A percentile compares a stretch with the other conserved stretches of the same genome.
Conservation (phyloP, 2,329 filamentous ascomycete genomes). For the Colletotrichum sp. region DNA sequence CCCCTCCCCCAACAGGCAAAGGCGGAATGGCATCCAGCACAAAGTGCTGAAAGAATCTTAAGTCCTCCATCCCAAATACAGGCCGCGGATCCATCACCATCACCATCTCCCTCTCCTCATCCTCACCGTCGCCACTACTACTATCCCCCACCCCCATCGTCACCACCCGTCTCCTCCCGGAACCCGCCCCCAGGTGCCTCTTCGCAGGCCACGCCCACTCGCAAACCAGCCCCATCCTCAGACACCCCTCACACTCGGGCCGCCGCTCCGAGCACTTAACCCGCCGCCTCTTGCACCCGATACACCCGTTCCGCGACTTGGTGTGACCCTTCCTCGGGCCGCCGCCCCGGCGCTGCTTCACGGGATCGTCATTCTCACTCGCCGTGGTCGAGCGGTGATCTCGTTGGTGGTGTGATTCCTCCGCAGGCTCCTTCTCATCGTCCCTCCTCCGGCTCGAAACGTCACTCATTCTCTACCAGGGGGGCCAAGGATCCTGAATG, state of each 20-base stretch:
- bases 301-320: conserved; percentile 37
- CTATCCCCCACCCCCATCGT: not conserved
- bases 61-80: conserved; percentile 45
- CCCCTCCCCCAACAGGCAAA: conserved; percentile 38
- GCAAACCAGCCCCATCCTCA: conserved; percentile 39
- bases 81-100: not conserved
- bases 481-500: not conserved
- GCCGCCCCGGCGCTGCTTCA: not conserved
- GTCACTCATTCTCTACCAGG: not conserved
- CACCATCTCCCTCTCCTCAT: not conserved
- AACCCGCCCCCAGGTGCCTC: conserved; percentile 4
- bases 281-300: conserved; percentile 40
- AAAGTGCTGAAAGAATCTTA: conserved; percentile 60
- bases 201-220: conserved; percentile 33
- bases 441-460: rapidly evolving
- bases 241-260: conserved; percentile 40
- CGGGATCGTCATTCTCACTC: not conserved
- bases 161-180: not conserved
- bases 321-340: conserved; percentile 39
- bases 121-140: not conserved
- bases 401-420: rapidly evolving
- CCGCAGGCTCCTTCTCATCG: not conserved
- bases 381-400: not conserved
- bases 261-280: conserved; percentile 48
- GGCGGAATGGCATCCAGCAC: conserved; percentile 48